Conservation (phyloP, 2,329 filamentous ascomycete genomes). For the Exophiala aquamarina region DNA sequence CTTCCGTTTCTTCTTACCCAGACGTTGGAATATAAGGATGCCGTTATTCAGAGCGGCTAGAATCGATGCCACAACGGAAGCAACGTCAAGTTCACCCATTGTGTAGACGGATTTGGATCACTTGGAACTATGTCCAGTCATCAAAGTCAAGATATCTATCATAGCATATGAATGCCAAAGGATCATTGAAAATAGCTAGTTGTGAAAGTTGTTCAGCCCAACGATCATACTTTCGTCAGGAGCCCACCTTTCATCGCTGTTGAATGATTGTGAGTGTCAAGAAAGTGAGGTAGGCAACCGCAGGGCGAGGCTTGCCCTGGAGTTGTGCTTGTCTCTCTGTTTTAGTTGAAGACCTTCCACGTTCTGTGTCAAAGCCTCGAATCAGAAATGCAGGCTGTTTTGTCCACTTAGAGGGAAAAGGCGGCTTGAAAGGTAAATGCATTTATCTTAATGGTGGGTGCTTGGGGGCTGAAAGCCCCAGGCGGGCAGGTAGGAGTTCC, state of each 20-base stretch:
- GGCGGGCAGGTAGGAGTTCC: constrained; percentile 11
- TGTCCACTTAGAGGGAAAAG: constrained; percentile 2
- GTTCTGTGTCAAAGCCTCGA: constrained; percentile 12
- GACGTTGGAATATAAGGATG: constrained; percentile 23
- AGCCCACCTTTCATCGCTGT: not conserved
- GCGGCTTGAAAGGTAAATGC: constrained; percentile 3
- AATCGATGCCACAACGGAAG: constrained; percentile 27
- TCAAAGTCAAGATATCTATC: no score
- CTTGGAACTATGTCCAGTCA: no score
- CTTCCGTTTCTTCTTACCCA: constrained; percentile 19
- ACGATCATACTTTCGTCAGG: not conserved
- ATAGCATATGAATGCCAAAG: no score
- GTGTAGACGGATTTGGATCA: not conserved
- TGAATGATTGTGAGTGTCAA: no score
- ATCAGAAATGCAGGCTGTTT: constrained; percentile 13
- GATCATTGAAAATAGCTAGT: no score
- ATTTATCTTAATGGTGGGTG: constrained; percentile 18
- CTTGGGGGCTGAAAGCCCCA: constrained; percentile 2
- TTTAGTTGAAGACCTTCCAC: constrained; percentile 12
- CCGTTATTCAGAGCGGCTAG: constrained; percentile 28
- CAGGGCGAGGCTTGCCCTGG: constrained; percentile 1
- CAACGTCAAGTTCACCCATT: constrained; percentile 25
- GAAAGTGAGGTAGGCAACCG: constrained; percentile 16
- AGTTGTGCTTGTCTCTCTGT: not conserved
- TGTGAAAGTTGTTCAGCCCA: no score